Base-by-base conservation (phyloP, 148 eudicot genomes). In the Vaccinium corymbosum region DNA sequence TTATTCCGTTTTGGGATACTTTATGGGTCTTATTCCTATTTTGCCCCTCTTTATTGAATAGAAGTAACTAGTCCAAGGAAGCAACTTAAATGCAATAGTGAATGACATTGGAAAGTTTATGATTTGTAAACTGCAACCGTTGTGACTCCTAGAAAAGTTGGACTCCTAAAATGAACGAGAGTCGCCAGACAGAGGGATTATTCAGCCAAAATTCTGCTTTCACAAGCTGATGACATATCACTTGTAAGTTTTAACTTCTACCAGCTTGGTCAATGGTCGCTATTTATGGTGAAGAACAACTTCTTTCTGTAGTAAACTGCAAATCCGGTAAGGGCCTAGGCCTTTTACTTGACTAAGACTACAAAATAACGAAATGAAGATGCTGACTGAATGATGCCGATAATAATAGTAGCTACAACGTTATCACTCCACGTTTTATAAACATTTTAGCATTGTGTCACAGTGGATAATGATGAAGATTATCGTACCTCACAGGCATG, bases 401-500 rank as follows among this genome's bases (percentile, higher is more conserved):
- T 20, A 32, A 29, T 27, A 27, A 4, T 12, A 27, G 27, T n/a
- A 80, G 55, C 51, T 71, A 51, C 11, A 52, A 82, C 48, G n/a
- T 42, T 42, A 42, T 35, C 72, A 53, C 53, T 22, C 29, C 75
- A 2, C 79, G 19, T 56, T 22, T 59, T 11, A 25, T 46, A 4
- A 71, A 70, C 13, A 64, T 77, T 12, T 82, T 5, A 85, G 51
- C 48, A 55, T 81, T 82, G 70, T 42, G n/a, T 66, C 19, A n/a
- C 64, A 81, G n/a, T 10, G 20, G 68, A 38, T 22, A 80, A 25
- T 25, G 3, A 27, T 32, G 53, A 56, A 49, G 42, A 80, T 53
- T 19, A 79, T 46, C 16, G 46, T 92, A 97, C 99, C 98, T 97
- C 99, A 83, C 99, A 97, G 53, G 94, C 96, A 93, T 94, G 99